phyloP scores from a whole-genome alignment of 139 green algal species.

The Auxenochlorella pyrenoidosa region DNA sequence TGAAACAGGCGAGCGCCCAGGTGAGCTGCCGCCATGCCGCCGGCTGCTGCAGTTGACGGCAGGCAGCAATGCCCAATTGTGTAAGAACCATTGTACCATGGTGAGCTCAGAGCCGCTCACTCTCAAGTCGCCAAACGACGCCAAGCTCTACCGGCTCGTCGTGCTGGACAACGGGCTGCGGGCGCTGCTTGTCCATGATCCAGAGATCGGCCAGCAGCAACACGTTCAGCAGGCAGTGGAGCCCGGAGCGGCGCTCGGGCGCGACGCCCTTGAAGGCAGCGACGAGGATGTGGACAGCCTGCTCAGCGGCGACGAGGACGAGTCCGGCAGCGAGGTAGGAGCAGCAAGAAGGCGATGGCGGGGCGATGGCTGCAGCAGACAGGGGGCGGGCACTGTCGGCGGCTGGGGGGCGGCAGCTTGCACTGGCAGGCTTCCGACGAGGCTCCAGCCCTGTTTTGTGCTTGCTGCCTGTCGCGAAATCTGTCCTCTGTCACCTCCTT shows the following conservation, averaged over 20 bases:
- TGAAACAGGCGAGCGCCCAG: no score
- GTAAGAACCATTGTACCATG: background rate
- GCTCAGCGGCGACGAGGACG: conserved; percentile 13
- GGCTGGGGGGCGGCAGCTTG: background rate
- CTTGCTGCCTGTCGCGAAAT: background rate
- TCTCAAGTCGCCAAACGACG: conserved; percentile 67
- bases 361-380: background rate
- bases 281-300: conserved; percentile 58
- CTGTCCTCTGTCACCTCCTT: background rate
- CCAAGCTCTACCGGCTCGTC: conserved; percentile 72
- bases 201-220: conserved; percentile 71
- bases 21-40: background rate
- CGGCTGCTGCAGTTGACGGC: no score
- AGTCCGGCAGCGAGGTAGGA: background rate
- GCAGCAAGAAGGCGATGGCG: background rate
- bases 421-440: background rate
- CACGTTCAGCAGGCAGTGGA: conserved; percentile 18
- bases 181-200: conserved; percentile 90
- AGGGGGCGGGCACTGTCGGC: background rate
- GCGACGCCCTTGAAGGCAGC: conserved; percentile 31
- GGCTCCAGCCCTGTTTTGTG: background rate
- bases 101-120: background rate
- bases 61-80: no score
- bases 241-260: background rate
- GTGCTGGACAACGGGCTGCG: conserved; percentile 81